Evolutionary conservation across 2,329 filamentous ascomycete species (phyloP), one percentile per base, ranked within the genome.

Genomic region (Juglanconis sp.): DNA sequence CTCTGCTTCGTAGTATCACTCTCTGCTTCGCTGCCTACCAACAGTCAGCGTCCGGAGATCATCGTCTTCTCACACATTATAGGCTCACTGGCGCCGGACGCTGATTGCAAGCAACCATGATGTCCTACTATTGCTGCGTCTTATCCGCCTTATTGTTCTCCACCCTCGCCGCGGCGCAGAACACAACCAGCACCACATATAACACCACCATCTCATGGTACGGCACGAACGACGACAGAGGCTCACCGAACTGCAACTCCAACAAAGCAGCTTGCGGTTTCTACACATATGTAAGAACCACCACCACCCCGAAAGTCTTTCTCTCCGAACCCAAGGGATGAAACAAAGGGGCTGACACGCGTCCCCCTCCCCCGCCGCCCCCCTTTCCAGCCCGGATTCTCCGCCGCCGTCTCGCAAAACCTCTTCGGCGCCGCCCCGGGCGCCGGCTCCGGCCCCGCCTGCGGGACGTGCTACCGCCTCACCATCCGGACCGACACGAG

Each of bases 251-350:
- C 56, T 58, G 56, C 49, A 58, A 58, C 48, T 52, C 48, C 11
- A 58, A 58, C 32, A 58, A 49, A 32, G 48, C 51, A 47, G 56
- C 57, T 31, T 59, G 57, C 34, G 57, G 57, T 7, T 59, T 59
- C 51, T 54, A 59, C 34, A 59, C 57, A 11, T 48, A 59, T n/a
- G 57, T 59, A 55, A 17, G 32, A 47, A 30, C 9, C 31, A 58
- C 40, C 34, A 40, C 4, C 38, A 48, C 32, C 34, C 5, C 49
- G 2, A 24, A 24, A 38, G 7, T 11, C 35, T 38, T 11, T 38
- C 35, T 38, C 35, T 38, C 35, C 2, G 11, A 8, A 38, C 35
- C 35, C 11, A 24, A 24, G 24, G 24, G 24, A 24, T 24, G 17
- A 24, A 24, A 24, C 17, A 24, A 24, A 24, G 17, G 17, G 17